Percentiles rank a stretch among this genome's conserved stretches.
Evolutionary conservation across 139 green algal genomes (phyloP).

Genomic region (Chlorella ohadii): DNA sequence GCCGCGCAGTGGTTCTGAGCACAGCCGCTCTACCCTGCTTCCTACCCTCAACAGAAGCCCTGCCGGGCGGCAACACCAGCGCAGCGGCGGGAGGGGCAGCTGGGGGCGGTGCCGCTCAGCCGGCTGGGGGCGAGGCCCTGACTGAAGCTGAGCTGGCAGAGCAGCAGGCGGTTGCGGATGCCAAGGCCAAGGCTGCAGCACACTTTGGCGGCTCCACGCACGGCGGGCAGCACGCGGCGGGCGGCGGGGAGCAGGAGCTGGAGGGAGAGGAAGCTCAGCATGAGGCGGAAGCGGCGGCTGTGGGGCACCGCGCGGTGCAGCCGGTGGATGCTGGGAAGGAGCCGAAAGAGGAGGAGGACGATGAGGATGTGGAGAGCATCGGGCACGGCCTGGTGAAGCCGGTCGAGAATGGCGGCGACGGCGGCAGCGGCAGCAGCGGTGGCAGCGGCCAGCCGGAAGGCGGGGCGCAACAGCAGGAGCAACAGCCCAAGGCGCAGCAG

Average conservation of each 20-base stretch:
- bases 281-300: not conserved
- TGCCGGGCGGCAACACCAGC: not conserved
- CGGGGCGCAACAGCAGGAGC: too few species aligned
- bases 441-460: too few species aligned
- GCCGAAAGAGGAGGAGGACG: not conserved
- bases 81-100: too few species aligned
- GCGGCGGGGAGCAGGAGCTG: too few species aligned
- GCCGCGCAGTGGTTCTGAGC: too few species aligned
- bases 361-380: not conserved
- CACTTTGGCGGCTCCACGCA: slow-evolving; percentile 7
- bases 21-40: too few species aligned
- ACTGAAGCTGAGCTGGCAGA: not conserved
- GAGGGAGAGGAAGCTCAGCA: not conserved
- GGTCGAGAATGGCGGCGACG: not conserved
- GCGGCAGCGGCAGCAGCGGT: too few species aligned
- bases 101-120: not conserved
- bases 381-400: slow-evolving; percentile 39
- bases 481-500: too few species aligned
- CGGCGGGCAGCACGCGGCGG: not conserved
- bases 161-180: not conserved
- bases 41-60: not conserved
- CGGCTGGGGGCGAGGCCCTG: not conserved
- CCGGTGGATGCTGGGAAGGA: not conserved
- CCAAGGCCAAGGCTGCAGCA: slow-evolving; percentile 1
- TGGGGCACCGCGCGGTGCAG: not conserved